phyloP scores from a whole-genome alignment of 805 yeast genomes.

The Sungouiozyma intestinalis region DNA sequence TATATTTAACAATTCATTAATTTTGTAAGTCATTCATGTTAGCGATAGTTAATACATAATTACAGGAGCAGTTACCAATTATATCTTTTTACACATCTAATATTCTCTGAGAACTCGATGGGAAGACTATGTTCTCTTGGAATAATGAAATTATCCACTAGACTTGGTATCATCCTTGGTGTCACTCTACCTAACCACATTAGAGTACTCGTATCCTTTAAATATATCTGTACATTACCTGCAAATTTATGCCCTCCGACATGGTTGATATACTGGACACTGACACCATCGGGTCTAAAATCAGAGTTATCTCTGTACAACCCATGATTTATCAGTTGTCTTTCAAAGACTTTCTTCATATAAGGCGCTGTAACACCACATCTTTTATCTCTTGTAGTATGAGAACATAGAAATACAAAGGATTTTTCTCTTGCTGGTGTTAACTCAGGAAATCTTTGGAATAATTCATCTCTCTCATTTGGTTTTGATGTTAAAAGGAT shows the following conservation, averaged over 20 bases:
- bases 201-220: slow-evolving; percentile 38
- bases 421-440: slow-evolving; percentile 33
- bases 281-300: slow-evolving; percentile 62
- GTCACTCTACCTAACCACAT: slow-evolving; percentile 83
- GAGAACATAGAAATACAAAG: slow-evolving; percentile 75
- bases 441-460: slow-evolving; percentile 21
- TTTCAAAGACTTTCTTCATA: slow-evolving; percentile 69
- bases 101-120: slow-evolving; percentile 41
- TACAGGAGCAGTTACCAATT: slow-evolving; percentile 20
- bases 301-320: slow-evolving; percentile 71
- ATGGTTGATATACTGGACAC: slow-evolving; percentile 65
- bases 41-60: too few relatives aligned
- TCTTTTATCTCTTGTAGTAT: slow-evolving; percentile 79
- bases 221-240: slow-evolving; percentile 75
- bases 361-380: slow-evolving; percentile 94
- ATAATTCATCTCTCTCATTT: slow-evolving; percentile 22
- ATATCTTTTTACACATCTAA: slow-evolving; percentile 42
- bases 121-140: slow-evolving; percentile 63
- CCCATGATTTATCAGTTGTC: slow-evolving; percentile 58
- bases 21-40: too few relatives aligned
- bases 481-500: slow-evolving; percentile 23
- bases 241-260: slow-evolving; percentile 95
- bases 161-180: slow-evolving; percentile 64
- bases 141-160: slow-evolving; percentile 63
- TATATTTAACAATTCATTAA: too few relatives aligned